Percentiles rank a stretch among this genome's conserved stretches.
phyloP scores from a whole-genome alignment of 1,284 basidiomycete genomes.

The Cryptococcus neoformans region DNA sequence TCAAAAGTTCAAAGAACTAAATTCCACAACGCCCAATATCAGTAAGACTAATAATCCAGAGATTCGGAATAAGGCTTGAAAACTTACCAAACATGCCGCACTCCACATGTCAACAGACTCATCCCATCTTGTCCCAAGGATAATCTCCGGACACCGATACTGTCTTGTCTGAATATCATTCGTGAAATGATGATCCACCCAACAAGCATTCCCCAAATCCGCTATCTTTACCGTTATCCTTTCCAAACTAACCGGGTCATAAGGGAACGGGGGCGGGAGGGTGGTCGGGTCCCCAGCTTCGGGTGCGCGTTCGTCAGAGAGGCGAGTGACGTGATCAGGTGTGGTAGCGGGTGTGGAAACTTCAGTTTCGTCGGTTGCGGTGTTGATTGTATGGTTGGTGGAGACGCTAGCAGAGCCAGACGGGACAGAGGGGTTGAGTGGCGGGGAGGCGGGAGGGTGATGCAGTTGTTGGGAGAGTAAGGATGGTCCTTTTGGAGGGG shows the following conservation, averaged over 20 bases:
- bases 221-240: conserved; percentile 99
- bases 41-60: no score
- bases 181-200: conserved; percentile 54
- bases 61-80: not conserved
- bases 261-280: conserved; percentile 56
- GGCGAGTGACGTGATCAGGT: conserved; percentile 31
- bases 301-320: conserved; percentile 45
- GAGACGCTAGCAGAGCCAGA: conserved; percentile 29
- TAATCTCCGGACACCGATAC: conserved; percentile 96
- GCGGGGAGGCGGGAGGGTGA: conserved; percentile 43
- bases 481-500: conserved; percentile 61
- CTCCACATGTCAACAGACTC: conserved; percentile 95
- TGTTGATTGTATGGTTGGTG: conserved; percentile 46
- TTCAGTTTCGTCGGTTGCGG: conserved; percentile 49
- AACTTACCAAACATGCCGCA: conserved; percentile 81
- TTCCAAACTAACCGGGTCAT: conserved; percentile 62
- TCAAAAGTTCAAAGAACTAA: conserved; percentile 86
- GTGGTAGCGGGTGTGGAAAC: conserved; percentile 39
- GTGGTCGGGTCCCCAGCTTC: conserved; percentile 56
- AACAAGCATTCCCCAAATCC: conserved; percentile 81
- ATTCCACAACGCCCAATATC: no score
- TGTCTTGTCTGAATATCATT: conserved; percentile 78
- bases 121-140: conserved; percentile 89
- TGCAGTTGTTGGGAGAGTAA: conserved; percentile 73
- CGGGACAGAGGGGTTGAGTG: conserved; percentile 8